Base-by-base conservation (phyloP, 1,139 yeast genomes). In the Suhomyces maxii region DNA sequence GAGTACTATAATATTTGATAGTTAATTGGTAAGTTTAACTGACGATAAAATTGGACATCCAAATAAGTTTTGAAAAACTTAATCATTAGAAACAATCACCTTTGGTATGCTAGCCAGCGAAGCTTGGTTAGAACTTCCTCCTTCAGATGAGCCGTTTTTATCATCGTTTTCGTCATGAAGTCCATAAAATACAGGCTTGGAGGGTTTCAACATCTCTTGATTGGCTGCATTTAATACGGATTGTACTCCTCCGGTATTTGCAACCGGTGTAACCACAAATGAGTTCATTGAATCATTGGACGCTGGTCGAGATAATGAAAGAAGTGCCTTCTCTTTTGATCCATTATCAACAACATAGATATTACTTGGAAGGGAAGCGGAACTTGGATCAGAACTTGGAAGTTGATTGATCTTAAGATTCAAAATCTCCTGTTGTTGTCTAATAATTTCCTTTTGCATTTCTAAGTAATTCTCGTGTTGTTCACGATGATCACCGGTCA, bases 361-460 rank as follows among this genome's bases (percentile, higher is more conserved):
- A 8, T 26, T 37, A 6, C 36, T 14, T 18, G 41, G 26, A 7
- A 37, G 12, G 8, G 35, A 8, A 3, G 12, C 30, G n/a, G 34
- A 35, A 6, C 36, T 18, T 6, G 41, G 13, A 18, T 23, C 12
- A 7, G 8, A 23, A 5, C 28, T 28, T 13, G 43, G 36, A n/a
- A 23, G 14, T 6, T 37, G 37, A 40, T 55, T 57, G 26, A 63
- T 53, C 48, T 63, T 67, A 47, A 63, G 53, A 44, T 54, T 60
- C 50, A 73, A 56, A 32, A 70, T 53, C 35, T 64, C 66, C 49
- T 69, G 73, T 51, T 74, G 77, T 49, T 71, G 76, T 39, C 61
- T 62, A 52, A 74, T 58, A 35, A 67, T 63, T 46, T 71, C 71
- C 49, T 68, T 67, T 53, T 74, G 79, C 46, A 71, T 58, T 52